Conservation (phyloP, 2,329 filamentous ascomycete species). For the Hymenoscyphus fructigenus region DNA sequence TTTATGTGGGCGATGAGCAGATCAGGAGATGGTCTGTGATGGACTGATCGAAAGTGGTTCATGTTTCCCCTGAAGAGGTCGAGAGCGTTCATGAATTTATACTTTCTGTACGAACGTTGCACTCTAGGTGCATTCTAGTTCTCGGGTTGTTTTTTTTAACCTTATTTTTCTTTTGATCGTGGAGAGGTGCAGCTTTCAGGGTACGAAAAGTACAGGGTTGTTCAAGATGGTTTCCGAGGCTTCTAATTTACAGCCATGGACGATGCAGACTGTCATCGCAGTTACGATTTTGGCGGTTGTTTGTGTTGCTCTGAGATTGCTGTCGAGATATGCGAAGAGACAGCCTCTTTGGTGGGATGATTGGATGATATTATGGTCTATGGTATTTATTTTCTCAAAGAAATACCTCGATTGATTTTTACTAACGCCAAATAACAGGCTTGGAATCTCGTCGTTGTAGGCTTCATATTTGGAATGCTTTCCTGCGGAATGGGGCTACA, state of each 20-base stretch:
- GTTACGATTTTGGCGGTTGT: constrained; percentile 38
- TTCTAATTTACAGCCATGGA: not conserved
- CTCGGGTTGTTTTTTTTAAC: not conserved
- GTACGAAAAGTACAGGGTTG: not conserved
- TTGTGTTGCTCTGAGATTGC: constrained; percentile 42
- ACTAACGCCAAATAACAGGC: constrained; percentile 8
- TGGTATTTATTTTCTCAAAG: constrained; percentile 37
- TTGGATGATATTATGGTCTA: constrained; percentile 48
- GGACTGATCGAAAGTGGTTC: not conserved
- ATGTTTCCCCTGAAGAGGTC: not conserved
- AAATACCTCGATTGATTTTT: constrained; percentile 3
- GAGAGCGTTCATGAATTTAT: not conserved
- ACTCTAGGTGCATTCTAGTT: not conserved
- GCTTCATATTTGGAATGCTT: constrained; percentile 51
- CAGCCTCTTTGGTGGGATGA: constrained; percentile 52
- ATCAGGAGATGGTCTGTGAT: not conserved
- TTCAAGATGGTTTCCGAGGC: not conserved
- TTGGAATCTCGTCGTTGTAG: constrained; percentile 45
- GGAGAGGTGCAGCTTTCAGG: not conserved
- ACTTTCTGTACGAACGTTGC: not conserved
- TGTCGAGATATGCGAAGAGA: constrained; percentile 43
- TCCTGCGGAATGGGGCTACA: constrained; percentile 48
- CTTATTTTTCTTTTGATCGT: not conserved
- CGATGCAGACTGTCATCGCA: not conserved
- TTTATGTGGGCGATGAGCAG: not conserved